Base-by-base conservation (phyloP, 768 basidiomycete genomes). In the Agrocybe pediades region DNA sequence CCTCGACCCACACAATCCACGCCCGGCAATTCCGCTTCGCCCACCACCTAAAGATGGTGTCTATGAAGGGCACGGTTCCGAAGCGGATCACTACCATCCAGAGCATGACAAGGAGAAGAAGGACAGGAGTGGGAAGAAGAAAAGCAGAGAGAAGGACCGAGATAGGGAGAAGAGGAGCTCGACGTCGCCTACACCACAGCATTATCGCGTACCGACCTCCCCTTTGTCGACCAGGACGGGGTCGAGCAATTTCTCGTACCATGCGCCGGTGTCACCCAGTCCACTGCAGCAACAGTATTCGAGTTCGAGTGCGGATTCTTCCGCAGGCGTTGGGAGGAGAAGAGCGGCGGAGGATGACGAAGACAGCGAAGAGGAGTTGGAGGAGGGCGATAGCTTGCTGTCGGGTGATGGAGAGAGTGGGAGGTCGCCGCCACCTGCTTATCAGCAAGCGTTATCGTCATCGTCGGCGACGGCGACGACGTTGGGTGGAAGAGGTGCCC, bases 1-100 rank as follows among this genome's bases (percentile, higher is more conserved):
- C 64, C 82, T 91, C 30, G 86, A 91, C 70, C 88, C 89, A 1
- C 87, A 90, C 64, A 84, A 95, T 62, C 77, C 92, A 0, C 83
- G 93, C 6, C 81, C 90, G 0, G 79, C 92, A 0, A 73, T 96
- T 2, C 87, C 90, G 0, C 75, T 95, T 1, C 81, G 87, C 4
- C 77, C 78, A 1, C 60, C 67, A 3, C 66, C 69, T 2, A 54
- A 64, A 0, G 39, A 48, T 13, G 25, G 26, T 0, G 21, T 20
- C 8, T 13, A 44, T 21, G 30, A 46, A 17, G 46, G 26, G 23
- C 54, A 58, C 43, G 20, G 59, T 51, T n/a, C n/a, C n/a, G n/a
- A n/a, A n/a, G n/a, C n/a, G n/a, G n/a, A n/a, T n/a, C n/a, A n/a
- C n/a, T n/a, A n/a, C n/a, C n/a, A n/a, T n/a, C n/a, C n/a, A n/a